Evolutionary conservation across 140 eudicot genomes (phyloP), one percentile per base, ranked within the genome.

Genomic region (Stevia rebaudiana): DNA sequence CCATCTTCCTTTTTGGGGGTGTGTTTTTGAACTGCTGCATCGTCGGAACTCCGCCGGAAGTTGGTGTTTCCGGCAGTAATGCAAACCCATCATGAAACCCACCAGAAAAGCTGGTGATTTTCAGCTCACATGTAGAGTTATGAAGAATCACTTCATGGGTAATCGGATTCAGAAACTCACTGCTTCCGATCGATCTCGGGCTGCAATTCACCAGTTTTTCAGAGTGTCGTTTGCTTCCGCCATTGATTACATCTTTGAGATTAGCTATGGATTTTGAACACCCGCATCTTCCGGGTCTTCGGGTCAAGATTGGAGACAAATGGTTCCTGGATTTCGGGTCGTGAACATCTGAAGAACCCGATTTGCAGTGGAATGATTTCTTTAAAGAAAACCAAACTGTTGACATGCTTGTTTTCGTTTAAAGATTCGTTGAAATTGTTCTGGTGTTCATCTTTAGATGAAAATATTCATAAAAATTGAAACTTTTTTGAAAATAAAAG

Each of bases 161-260:
- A 17, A 92, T 79, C 4, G 95, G 88, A 63, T 88, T 92, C 4
- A 82, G 65, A 63, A 92, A 92, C 35, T 92, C 98, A 70, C 86
- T 88, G 49, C 98, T 92, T 2, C 98, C 98, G 4, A 92, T 88
- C 11, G 98, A 92, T 72, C 96, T 88, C 31, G 98, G 98, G 54
- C 96, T 92, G 40, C 85, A 92, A 67, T 83, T 92, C 0, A 90
- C 90, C 10, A 85, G 77, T 41, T 78, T 85, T 25, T 88, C 94
- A 58, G 74, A 57, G 43, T 87, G 96, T 70, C 98, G 69, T 72
- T 92, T 92, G 81, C 98, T 92, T 25, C 68, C 74, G n/a, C 96
- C 96, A 74, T 92, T 89, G 24, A 92, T 92, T 21, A 92, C 98
- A 69, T 92, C 98, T 70, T 83, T 92, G 44, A 90, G 94, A 68